These are phyloP conservation scores for Leishmania amazonensis DNA, from an alignment of 208 protist genomes.

Conservation along the genomic window DNA sequence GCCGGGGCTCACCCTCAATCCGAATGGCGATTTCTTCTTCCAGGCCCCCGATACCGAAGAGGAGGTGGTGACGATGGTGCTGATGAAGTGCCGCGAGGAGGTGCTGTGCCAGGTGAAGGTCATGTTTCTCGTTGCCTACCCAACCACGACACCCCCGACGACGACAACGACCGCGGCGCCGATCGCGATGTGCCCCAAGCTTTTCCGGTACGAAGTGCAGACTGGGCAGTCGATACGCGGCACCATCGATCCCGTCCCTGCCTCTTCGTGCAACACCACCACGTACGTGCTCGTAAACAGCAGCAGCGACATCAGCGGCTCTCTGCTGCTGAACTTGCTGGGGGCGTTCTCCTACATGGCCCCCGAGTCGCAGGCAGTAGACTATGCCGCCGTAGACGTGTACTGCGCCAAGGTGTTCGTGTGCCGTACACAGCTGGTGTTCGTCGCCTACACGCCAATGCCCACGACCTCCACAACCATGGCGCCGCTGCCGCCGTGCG, in stretches of 20 bases:
- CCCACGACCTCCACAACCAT: constrained; percentile 14
- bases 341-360: constrained; percentile 73
- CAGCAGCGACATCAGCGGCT: constrained; percentile 24
- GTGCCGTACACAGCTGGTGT: constrained; percentile 55
- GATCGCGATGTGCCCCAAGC: constrained; percentile 34
- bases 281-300: constrained; percentile 48
- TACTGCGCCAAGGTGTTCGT: constrained; percentile 51
- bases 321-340: constrained; percentile 67
- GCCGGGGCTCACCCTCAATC: constrained; percentile 18
- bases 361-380: constrained; percentile 46
- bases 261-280: constrained; percentile 36
- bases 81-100: constrained; percentile 49
- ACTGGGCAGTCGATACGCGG: constrained; percentile 46
- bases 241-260: constrained; percentile 35
- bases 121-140: constrained; percentile 40
- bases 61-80: constrained; percentile 37
- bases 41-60: constrained; percentile 44
- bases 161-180: constrained; percentile 21
- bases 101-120: constrained; percentile 48
- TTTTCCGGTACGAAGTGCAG: constrained; percentile 53
- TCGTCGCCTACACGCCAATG: constrained; percentile 53
- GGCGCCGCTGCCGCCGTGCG: constrained; percentile 50
- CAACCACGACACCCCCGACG: constrained; percentile 28
- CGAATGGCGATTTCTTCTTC: constrained; percentile 43
- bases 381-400: constrained; percentile 55